Percentiles rank a stretch among this genome's conserved stretches.
Evolutionary conservation across 495 filamentous ascomycete species (phyloP).

Genomic region (Neurospora discreta): DNA sequence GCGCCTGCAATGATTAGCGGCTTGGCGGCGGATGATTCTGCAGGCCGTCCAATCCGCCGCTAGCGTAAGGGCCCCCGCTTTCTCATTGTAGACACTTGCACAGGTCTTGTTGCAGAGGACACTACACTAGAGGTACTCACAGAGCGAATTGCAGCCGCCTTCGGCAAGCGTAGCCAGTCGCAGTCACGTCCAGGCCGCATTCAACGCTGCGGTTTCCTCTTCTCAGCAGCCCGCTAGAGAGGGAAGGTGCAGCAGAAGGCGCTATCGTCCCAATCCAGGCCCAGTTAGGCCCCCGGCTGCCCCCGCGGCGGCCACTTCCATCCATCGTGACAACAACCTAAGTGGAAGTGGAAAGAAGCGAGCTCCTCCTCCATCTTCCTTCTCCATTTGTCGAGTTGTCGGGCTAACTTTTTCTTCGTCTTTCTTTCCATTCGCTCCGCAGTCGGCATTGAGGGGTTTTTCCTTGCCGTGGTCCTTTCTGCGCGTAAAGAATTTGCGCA

Average conservation of each 20-base stretch:
- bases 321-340: neutral
- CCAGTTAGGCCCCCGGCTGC: neutral
- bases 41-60: slow-evolving; percentile 14
- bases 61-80: neutral
- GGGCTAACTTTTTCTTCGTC: neutral
- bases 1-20: slow-evolving; percentile 10
- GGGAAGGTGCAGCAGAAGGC: neutral
- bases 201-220: neutral
- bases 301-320: neutral
- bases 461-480: neutral
- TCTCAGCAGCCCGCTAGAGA: neutral
- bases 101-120: neutral
- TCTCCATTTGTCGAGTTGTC: neutral
- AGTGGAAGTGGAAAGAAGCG: neutral
- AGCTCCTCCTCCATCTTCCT: neutral
- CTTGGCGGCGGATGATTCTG: slow-evolving; percentile 1
- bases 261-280: neutral
- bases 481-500: neutral
- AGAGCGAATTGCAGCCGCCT: neutral
- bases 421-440: neutral
- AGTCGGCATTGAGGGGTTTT: neutral
- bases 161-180: neutral
- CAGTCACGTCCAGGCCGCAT: neutral
- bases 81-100: neutral
- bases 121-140: neutral